These are phyloP conservation scores for Bonia amplexicaulis DNA, from an alignment of 176 grass and related monocot species.

Conservation along the genomic window DNA sequence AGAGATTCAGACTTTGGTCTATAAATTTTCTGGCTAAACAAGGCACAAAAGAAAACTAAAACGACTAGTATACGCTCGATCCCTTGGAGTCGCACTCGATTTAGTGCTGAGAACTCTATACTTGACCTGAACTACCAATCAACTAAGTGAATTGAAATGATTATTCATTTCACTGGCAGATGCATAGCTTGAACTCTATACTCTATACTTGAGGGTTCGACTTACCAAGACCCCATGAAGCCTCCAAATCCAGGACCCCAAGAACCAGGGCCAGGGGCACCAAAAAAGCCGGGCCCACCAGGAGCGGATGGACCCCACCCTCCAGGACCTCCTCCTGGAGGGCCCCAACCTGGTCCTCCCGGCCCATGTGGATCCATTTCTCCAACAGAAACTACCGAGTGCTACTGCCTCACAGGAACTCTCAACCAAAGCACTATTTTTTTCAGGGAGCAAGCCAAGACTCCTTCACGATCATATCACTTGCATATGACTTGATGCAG, in stretches of 20 bases:
- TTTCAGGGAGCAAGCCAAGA: neutral
- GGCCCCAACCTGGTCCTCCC: slow-evolving; percentile 36
- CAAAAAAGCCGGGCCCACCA: slow-evolving; percentile 15
- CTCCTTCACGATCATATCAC: neutral
- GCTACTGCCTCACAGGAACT: neutral
- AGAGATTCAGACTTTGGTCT: neutral
- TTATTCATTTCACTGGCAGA: neutral
- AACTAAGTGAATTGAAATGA: neutral
- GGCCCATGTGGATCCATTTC: slow-evolving; percentile 35
- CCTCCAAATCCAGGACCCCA: slow-evolving; percentile 16
- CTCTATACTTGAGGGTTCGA: neutral
- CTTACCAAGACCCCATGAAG: slow-evolving; percentile 44
- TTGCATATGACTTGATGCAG: neutral
- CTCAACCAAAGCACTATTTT: neutral
- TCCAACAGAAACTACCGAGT: neutral
- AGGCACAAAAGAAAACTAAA: neutral
- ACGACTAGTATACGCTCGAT: neutral
- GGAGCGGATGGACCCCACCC: neutral
- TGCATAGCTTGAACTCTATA: neutral
- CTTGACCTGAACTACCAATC: neutral
- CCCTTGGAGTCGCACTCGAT: neutral
- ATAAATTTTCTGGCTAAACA: neutral
- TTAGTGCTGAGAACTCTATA: neutral
- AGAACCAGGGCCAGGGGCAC: slow-evolving; percentile 28
- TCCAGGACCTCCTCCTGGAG: slow-evolving; percentile 16